Evolutionary conservation across 805 yeast genomes (phyloP).

Genomic region (Candida bentonensis): DNA sequence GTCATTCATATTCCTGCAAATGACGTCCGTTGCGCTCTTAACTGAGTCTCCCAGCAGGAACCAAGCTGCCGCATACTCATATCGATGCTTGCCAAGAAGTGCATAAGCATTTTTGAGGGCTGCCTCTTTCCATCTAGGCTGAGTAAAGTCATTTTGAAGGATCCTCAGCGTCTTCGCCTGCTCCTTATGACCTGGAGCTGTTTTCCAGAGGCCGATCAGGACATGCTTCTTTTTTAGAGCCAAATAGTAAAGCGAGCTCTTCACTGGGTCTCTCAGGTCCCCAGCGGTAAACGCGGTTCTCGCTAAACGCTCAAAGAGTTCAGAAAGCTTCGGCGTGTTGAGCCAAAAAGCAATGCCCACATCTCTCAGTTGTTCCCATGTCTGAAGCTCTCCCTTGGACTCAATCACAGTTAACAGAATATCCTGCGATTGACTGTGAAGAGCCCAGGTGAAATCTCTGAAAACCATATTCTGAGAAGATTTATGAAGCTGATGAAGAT

Average conservation of each 20-base stretch:
- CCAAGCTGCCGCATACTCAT: conserved; percentile 76
- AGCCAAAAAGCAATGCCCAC: conserved; percentile 67
- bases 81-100: conserved; percentile 74
- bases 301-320: conserved; percentile 55
- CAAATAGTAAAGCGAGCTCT: conserved; percentile 59
- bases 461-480: conserved; percentile 39
- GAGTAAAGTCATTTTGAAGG: conserved; percentile 59
- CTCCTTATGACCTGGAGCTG: conserved; percentile 61
- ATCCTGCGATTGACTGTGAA: conserved; percentile 69
- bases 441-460: conserved; percentile 78
- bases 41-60: conserved; percentile 66
- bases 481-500: conserved; percentile 43
- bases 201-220: conserved; percentile 71
- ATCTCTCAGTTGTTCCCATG: conserved; percentile 26
- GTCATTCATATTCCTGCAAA: conserved; percentile 55
- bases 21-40: conserved; percentile 63
- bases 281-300: conserved; percentile 51
- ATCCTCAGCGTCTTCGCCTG: conserved; percentile 71
- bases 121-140: conserved; percentile 71
- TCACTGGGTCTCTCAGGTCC: conserved; percentile 53
- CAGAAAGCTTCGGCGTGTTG: conserved; percentile 29
- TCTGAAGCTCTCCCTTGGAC: conserved; percentile 10
- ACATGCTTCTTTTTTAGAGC: conserved; percentile 69
- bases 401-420: conserved; percentile 39
- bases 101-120: conserved; percentile 91